phyloP scores from a whole-genome alignment of 2,329 filamentous ascomycete species.

The Emmonsia crescens region DNA sequence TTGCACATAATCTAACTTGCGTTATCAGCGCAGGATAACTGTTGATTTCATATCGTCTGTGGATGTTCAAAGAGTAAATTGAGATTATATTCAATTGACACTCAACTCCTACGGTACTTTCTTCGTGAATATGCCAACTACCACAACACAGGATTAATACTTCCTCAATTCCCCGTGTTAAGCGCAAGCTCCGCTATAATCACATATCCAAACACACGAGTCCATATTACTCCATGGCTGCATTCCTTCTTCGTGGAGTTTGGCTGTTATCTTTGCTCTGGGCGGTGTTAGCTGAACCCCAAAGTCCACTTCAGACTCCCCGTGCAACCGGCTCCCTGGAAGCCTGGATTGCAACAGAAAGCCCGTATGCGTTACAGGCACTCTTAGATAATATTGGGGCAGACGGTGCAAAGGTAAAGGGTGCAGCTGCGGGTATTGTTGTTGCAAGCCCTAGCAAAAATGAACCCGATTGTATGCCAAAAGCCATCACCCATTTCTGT shows the following conservation, averaged over 20 bases:
- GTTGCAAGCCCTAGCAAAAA: conserved; percentile 47
- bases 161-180: not conserved
- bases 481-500: not conserved
- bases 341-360: conserved; percentile 31
- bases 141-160: too few species aligned
- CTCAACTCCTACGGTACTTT: too few species aligned
- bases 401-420: conserved; percentile 38
- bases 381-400: conserved; percentile 47
- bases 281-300: not conserved
- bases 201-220: not conserved
- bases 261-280: not conserved
- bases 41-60: too few species aligned
- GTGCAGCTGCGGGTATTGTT: conserved; percentile 42
- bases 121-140: too few species aligned
- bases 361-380: conserved; percentile 41
- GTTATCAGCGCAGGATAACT: not conserved
- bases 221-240: not conserved
- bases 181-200: not conserved
- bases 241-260: not conserved
- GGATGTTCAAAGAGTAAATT: too few species aligned
- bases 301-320: not conserved
- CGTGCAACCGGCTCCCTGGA: conserved; percentile 8
- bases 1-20: too few species aligned
- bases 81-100: not conserved
- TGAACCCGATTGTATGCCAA: conserved; percentile 42